A percentile compares a stretch with the other conserved stretches of the same genome.
phyloP scores from a whole-genome alignment of 2,329 filamentous ascomycete species.

The Thermoascus crustaceus region DNA sequence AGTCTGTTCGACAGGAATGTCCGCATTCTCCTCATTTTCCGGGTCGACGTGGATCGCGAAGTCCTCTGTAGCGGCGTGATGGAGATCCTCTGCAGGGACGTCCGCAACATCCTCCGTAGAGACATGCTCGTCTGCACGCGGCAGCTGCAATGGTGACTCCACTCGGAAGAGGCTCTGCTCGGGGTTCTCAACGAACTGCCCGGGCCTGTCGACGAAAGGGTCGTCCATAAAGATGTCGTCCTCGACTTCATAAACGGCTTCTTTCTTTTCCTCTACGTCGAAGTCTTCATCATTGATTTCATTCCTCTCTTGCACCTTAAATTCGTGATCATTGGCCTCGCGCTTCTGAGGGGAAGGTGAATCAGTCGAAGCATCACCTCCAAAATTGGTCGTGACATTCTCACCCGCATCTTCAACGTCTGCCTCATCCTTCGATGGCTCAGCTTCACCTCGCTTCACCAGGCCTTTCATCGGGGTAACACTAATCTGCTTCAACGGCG shows the following conservation, averaged over 20 bases:
- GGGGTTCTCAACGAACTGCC: too few relatives aligned
- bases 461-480: constrained; percentile 10
- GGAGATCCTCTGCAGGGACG: constrained; percentile 7
- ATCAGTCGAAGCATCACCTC: neutral
- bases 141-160: too few relatives aligned
- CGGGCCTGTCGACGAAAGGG: neutral
- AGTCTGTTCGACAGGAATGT: too few relatives aligned
- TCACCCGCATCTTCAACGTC: constrained; percentile 5
- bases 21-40: constrained; percentile 4
- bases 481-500: constrained; percentile 26
- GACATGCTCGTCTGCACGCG: neutral
- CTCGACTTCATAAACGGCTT: neutral
- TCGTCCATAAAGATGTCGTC: constrained; percentile 8
- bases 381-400: constrained; percentile 3
- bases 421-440: constrained; percentile 1
- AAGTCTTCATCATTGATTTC: too few relatives aligned
- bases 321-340: constrained; percentile 9
- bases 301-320: constrained; percentile 3
- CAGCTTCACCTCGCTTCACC: too few relatives aligned
- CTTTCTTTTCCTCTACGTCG: too few relatives aligned
- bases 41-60: neutral
- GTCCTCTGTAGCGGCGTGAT: constrained; percentile 3
- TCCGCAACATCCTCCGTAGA: constrained; percentile 11
- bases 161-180: too few relatives aligned
- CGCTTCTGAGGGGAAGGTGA: too few relatives aligned